Conservation (phyloP, 495 filamentous ascomycete genomes). For the Daldinia grandis region DNA sequence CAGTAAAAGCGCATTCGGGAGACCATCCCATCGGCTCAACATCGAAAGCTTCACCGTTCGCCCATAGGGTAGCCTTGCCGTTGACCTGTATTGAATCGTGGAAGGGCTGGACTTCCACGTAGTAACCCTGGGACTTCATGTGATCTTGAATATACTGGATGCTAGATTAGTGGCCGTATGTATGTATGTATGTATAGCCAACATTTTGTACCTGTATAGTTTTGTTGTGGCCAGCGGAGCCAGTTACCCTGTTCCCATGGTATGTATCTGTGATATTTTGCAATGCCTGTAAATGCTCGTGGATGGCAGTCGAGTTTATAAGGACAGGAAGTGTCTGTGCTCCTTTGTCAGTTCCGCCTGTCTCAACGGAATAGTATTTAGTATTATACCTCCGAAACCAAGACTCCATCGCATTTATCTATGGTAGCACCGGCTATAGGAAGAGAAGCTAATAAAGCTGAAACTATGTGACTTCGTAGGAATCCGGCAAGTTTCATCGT, state of each 20-base stretch:
- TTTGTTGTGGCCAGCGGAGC: constrained; percentile 23
- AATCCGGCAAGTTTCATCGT: constrained; percentile 6
- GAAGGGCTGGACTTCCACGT: constrained; percentile 32
- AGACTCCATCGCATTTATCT: constrained; percentile 20
- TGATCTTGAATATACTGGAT: constrained; percentile 30
- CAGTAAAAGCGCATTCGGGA: neutral
- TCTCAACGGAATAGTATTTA: neutral
- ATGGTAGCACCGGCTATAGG: neutral
- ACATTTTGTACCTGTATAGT: constrained; percentile 20
- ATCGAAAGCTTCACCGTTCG: neutral
- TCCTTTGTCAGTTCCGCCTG: constrained; percentile 4
- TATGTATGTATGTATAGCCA: neutral
- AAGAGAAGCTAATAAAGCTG: neutral
- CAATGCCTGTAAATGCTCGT: constrained; percentile 14
- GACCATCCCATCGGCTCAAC: constrained; percentile 31
- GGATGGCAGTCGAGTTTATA: constrained; percentile 4
- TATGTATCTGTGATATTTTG: constrained; percentile 9
- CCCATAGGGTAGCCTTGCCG: constrained; percentile 1
- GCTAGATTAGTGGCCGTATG: neutral
- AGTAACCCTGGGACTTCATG: constrained; percentile 20
- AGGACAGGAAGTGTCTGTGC: constrained; percentile 26
- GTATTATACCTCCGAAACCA: constrained; percentile 25
- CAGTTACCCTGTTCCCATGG: constrained; percentile 20
- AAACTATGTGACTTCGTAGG: neutral
- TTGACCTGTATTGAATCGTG: constrained; percentile 10